These are phyloP conservation scores for Eleusine coracana DNA, from an alignment of 176 grass and related monocot species.

Conservation along the genomic window DNA sequence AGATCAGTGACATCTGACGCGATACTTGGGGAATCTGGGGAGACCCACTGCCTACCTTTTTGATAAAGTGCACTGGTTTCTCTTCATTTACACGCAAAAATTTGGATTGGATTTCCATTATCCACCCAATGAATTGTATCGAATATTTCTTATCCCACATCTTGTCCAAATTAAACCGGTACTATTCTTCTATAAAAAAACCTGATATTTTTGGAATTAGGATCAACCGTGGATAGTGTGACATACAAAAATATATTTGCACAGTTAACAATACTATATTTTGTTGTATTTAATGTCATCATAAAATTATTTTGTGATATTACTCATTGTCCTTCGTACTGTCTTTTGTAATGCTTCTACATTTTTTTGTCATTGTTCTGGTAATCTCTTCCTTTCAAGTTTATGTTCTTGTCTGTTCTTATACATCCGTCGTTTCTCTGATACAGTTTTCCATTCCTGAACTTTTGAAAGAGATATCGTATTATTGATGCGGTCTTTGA, in stretches of 20 bases:
- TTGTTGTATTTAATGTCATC: not conserved
- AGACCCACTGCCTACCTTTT: not conserved
- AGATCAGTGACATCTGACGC: conserved; percentile 2
- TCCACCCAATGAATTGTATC: not conserved
- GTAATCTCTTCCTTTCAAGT: not conserved
- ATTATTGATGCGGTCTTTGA: not conserved
- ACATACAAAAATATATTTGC: no score
- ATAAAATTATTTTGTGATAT: not conserved
- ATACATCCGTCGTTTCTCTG: no score
- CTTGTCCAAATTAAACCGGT: no score
- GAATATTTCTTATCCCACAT: no score
- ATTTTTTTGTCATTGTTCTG: no score
- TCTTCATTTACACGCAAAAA: conserved; percentile 26
- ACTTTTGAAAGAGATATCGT: not conserved
- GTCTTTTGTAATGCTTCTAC: not conserved
- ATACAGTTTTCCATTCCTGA: not conserved
- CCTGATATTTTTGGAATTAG: no score
- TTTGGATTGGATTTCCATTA: not conserved
- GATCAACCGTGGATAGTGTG: no score
- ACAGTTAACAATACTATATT: no score
- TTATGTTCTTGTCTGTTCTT: not conserved
- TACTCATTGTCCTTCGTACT: not conserved
- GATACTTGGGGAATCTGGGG: conserved; percentile 1
- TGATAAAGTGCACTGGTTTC: not conserved
- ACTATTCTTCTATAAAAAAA: no score